These are phyloP conservation scores for Fusarium sp. DNA, from an alignment of 2,329 filamentous ascomycete species.

Conservation along the genomic window DNA sequence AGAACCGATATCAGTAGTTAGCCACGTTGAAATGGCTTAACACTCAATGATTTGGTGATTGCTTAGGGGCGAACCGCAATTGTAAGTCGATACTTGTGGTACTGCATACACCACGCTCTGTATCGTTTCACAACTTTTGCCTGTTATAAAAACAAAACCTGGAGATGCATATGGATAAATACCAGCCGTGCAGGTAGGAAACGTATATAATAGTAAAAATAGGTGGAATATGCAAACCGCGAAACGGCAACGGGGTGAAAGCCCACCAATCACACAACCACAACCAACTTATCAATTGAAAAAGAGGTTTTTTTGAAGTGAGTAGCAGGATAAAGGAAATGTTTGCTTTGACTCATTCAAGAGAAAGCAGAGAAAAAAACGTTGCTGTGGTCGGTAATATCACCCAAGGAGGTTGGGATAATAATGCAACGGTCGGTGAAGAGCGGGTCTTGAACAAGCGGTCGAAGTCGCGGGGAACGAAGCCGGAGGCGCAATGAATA, in stretches of 20 bases:
- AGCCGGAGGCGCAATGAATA: constrained; percentile 27
- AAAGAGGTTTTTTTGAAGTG: constrained; percentile 18
- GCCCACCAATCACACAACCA: constrained; percentile 16
- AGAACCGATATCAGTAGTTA: constrained; percentile 3
- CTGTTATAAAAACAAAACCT: constrained; percentile 18
- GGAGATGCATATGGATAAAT: constrained; percentile 12
- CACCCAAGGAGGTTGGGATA: constrained; percentile 39
- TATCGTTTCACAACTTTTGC: constrained; percentile 30
- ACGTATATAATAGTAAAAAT: constrained; percentile 22
- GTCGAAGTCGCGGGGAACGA: constrained; percentile 34
- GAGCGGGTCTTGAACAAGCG: constrained; percentile 41
- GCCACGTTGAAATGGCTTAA: constrained; percentile 15
- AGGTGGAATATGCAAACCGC: constrained; percentile 10
- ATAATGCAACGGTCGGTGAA: constrained; percentile 37
- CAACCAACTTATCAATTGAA: constrained; percentile 30
- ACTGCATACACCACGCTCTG: constrained; percentile 29
- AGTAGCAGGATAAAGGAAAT: constrained; percentile 24
- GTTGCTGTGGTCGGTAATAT: constrained; percentile 31
- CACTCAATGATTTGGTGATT: constrained; percentile 14
- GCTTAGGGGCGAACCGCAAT: constrained; percentile 19
- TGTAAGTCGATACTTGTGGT: constrained; percentile 19
- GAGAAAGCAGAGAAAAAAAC: constrained; percentile 21
- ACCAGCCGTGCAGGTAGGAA: constrained; percentile 29
- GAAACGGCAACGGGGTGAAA: constrained; percentile 28
- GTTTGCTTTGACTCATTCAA: constrained; percentile 27